phyloP scores from a whole-genome alignment of 768 basidiomycete genomes.

The Trametes punicea region DNA sequence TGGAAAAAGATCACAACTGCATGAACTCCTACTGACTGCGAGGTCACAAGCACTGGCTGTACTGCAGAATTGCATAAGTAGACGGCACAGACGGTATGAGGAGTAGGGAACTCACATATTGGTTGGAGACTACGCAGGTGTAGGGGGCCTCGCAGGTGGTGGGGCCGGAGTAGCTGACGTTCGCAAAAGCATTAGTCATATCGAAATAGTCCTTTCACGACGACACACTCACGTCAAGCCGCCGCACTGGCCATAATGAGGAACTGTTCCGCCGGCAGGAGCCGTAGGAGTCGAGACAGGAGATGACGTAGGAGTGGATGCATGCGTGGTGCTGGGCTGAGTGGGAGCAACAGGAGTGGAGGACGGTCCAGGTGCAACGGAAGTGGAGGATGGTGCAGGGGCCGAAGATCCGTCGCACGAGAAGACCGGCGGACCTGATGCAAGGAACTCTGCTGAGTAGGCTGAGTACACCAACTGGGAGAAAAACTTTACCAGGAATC shows the following conservation, averaged over 20 bases:
- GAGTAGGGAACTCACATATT: conserved; percentile 27
- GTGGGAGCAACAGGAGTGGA: conserved; percentile 18
- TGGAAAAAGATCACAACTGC: background rate
- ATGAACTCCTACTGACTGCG: background rate
- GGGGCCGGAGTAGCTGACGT: conserved; percentile 36
- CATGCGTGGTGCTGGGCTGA: background rate
- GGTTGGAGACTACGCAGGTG: conserved; percentile 34
- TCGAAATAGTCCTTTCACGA: background rate
- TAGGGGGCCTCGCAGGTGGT: conserved; percentile 36
- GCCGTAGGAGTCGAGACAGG: conserved; percentile 14
- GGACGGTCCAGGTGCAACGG: too few relatives aligned
- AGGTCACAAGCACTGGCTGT: conserved; percentile 34
- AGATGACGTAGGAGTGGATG: conserved; percentile 1
- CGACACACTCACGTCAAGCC: conserved; percentile 33
- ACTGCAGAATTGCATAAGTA: conserved; percentile 22
- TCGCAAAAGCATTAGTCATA: background rate
- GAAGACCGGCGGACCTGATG: conserved; percentile 28
- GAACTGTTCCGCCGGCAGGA: conserved; percentile 30
- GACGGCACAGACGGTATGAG: background rate
- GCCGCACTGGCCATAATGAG: conserved; percentile 44
- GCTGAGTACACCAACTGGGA: background rate
- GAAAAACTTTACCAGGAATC: conserved; percentile 23
- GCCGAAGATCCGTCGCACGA: conserved; percentile 24
- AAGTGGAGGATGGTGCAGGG: conserved; percentile 5
- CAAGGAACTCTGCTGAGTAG: background rate